Conservation (phyloP, 495 filamentous ascomycete genomes). For the Tetracladium marchalianum region DNA sequence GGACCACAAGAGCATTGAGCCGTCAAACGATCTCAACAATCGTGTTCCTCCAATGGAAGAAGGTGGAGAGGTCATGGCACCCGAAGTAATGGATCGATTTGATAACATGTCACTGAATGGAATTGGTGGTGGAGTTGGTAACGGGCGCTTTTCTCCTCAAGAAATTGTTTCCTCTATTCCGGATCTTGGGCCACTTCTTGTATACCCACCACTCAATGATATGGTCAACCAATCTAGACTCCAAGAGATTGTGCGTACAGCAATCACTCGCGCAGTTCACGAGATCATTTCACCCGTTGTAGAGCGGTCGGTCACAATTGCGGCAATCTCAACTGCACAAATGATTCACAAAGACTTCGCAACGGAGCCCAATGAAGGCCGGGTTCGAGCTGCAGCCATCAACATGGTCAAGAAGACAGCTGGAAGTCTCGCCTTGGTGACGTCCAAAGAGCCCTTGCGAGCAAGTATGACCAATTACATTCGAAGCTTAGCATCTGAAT, state of each 20-base stretch:
- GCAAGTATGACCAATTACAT: conserved; percentile 96
- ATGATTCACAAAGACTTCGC: conserved; percentile 94
- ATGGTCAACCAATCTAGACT: conserved; percentile 60
- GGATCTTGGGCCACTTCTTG: conserved; percentile 62
- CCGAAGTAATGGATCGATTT: conserved; percentile 67
- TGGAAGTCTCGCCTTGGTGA: conserved; percentile 89
- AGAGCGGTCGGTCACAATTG: conserved; percentile 93
- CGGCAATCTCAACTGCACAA: conserved; percentile 87
- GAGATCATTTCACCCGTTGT: conserved; percentile 97
- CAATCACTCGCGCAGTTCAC: conserved; percentile 76
- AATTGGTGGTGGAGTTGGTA: conserved; percentile 56
- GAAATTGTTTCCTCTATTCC: conserved; percentile 67
- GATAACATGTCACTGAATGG: conserved; percentile 67
- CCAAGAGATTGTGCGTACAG: conserved; percentile 70
- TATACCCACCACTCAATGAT: conserved; percentile 66
- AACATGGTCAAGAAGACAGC: conserved; percentile 89
- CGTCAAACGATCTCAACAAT: conserved; percentile 69
- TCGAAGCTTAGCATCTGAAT: conserved; percentile 62
- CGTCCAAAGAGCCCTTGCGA: conserved; percentile 90
- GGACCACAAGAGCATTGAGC: conserved; percentile 78
- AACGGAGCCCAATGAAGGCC: conserved; percentile 81
- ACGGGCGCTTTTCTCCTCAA: conserved; percentile 60
- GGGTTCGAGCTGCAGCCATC: conserved; percentile 71
- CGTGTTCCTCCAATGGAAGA: conserved; percentile 50
- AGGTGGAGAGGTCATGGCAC: conserved; percentile 43